These are phyloP conservation scores for Allium sativum DNA, from an alignment of 106 monocot species.

Conservation along the genomic window DNA sequence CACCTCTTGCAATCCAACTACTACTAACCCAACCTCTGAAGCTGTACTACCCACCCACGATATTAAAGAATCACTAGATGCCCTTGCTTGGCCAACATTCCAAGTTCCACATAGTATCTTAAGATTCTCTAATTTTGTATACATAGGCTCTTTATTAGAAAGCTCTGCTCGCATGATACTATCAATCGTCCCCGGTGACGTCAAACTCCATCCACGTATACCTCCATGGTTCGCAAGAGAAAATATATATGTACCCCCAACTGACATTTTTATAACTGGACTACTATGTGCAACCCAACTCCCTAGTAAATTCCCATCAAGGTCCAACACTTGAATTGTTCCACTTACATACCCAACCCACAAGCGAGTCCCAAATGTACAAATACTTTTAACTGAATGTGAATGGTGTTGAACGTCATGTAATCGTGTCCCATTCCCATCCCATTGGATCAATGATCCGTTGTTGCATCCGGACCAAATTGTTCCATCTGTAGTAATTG, in stretches of 20 bases:
- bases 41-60: slow-evolving; percentile 33
- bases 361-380: slow-evolving; percentile 25
- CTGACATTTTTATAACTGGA: slow-evolving; percentile 39
- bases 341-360: slow-evolving; percentile 53
- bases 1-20: slow-evolving; percentile 60
- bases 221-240: slow-evolving; percentile 52
- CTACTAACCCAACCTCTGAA: slow-evolving; percentile 44
- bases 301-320: slow-evolving; percentile 40
- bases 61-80: slow-evolving; percentile 39
- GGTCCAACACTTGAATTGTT: slow-evolving; percentile 40
- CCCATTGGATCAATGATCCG: slow-evolving; percentile 46
- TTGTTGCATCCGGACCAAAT: slow-evolving; percentile 49
- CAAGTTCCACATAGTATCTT: slow-evolving; percentile 51
- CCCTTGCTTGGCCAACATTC: slow-evolving; percentile 62
- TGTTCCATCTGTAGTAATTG: slow-evolving; percentile 34
- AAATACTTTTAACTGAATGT: slow-evolving; percentile 26
- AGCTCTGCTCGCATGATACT: slow-evolving; percentile 28
- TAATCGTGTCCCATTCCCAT: slow-evolving; percentile 37
- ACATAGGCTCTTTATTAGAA: slow-evolving; percentile 19
- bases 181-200: slow-evolving; percentile 49
- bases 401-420: slow-evolving; percentile 35
- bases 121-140: slow-evolving; percentile 26
- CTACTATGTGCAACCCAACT: slow-evolving; percentile 46
- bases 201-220: slow-evolving; percentile 40
- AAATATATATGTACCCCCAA: slow-evolving; percentile 37